phyloP scores from a whole-genome alignment of 495 filamentous ascomycete species.

The Astrothelium subdiscretum region DNA sequence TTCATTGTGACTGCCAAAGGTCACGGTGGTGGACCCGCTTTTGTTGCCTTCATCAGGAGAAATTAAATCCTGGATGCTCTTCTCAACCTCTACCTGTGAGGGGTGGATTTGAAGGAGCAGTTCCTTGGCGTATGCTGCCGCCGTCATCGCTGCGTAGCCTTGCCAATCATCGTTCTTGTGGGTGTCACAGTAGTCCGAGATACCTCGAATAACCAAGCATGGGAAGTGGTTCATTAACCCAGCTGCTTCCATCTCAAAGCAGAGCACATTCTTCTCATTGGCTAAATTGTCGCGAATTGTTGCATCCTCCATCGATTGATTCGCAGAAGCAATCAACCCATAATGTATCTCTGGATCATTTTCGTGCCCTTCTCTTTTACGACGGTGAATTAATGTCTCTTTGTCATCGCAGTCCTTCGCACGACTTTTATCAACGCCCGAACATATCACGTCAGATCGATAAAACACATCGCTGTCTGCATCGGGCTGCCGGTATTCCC shows the following conservation, averaged over 20 bases:
- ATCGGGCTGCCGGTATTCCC: neutral
- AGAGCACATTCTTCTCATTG: conserved; percentile 4
- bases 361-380: conserved; percentile 10
- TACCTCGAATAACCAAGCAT: conserved; percentile 20
- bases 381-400: neutral
- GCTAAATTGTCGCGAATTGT: conserved; percentile 5
- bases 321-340: conserved; percentile 28
- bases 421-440: conserved; percentile 16
- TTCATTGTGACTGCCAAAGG: too few species aligned
- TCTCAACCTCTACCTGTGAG: conserved; percentile 3
- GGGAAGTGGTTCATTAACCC: conserved; percentile 13
- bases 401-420: neutral
- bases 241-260: conserved; percentile 20
- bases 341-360: conserved; percentile 22
- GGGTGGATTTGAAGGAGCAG: conserved; percentile 4
- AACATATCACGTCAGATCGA: conserved; percentile 16
- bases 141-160: conserved; percentile 12
- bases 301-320: conserved; percentile 23
- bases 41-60: too few species aligned
- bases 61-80: neutral
- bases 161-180: conserved; percentile 19
- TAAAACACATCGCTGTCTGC: neutral
- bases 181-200: conserved; percentile 20
- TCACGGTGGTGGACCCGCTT: too few species aligned
- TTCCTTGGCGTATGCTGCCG: conserved; percentile 19